Base-by-base conservation (phyloP, 345 rosid genomes). In the Rhodamnia rubescens region DNA sequence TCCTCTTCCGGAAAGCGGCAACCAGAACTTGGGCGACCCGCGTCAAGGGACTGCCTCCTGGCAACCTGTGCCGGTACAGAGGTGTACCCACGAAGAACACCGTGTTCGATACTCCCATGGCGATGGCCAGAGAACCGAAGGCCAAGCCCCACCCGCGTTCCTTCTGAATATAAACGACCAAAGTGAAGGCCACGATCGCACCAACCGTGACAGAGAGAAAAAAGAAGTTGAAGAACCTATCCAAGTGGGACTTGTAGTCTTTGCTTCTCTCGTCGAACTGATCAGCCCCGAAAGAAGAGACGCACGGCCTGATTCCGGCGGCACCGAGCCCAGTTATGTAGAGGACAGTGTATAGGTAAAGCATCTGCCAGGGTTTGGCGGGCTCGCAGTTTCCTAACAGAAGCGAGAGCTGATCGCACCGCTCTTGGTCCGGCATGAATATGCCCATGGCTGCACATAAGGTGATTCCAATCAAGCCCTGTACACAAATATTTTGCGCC, bases 261-360 rank as follows among this genome's bases (percentile, higher is more conserved):
- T 75, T 86, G 84, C 94, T 93, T 75, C 87, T 93, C 90, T 96
- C 99, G 82, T 96, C 96, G 84, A 96, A 96, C 92, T 96, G 99
- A 90, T 96, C 99, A 9, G 98, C 99, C 83, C 99, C 99, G 59
- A 95, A 96, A 7, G 99, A 96, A 26, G 99, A 96, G 83, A 96
- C 98, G 82, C 99, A 96, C 14, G 99, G 99, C 81, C 99, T 91
- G 86, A 96, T 96, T 11, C 98, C 99, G 1, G 99, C 97, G 22
- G 99, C 98, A 50, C 99, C 98, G 3, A 96, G 93, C 57, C 93
- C 99, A 10, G 96, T 94, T 86, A 94, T 86, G 81, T 96, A 96
- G 56, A 96, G 98, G 83, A 94, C 94, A 1, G 92, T 86, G 54
- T 93, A 90, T 83, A 96, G 98, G 74, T 91, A 96, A 83, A 88